Evolutionary conservation across 2,329 filamentous ascomycete species (phyloP).

Genomic region (Alternaria brassicae): DNA sequence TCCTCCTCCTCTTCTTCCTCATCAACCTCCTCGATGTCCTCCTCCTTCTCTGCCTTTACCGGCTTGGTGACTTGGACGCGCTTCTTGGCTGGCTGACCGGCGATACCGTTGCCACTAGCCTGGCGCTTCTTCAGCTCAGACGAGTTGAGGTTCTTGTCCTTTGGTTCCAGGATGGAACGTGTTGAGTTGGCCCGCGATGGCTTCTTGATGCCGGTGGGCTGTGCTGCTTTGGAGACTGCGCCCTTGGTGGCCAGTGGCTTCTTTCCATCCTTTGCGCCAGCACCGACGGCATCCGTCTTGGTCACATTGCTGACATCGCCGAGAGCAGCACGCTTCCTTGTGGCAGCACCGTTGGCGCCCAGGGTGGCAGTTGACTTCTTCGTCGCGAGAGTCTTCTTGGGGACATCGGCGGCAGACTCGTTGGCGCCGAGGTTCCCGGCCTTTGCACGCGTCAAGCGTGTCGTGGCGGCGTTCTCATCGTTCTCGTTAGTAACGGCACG

Average conservation of each 20-base stretch:
- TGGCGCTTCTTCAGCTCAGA: constrained; percentile 77
- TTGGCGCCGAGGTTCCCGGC: constrained; percentile 71
- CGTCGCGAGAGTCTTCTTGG: constrained; percentile 57
- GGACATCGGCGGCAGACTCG: constrained; percentile 62
- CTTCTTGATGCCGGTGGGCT: constrained; percentile 85
- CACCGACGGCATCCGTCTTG: constrained; percentile 67
- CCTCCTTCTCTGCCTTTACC: constrained; percentile 62
- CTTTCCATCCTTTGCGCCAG: constrained; percentile 65
- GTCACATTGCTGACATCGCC: constrained; percentile 95
- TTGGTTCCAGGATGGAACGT: constrained; percentile 69
- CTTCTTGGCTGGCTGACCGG: constrained; percentile 72
- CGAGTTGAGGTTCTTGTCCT: constrained; percentile 70
- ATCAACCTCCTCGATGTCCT: constrained; percentile 56
- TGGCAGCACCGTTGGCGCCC: constrained; percentile 51
- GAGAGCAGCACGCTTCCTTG: constrained; percentile 81
- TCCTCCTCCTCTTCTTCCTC: constrained; percentile 60
- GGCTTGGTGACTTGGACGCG: constrained; percentile 62
- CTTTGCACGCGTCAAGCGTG: constrained; percentile 92
- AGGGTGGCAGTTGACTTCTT: constrained; percentile 54
- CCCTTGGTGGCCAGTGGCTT: constrained; percentile 70
- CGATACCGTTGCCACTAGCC: constrained; percentile 73
- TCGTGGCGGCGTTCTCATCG: constrained; percentile 82
- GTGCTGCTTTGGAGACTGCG: constrained; percentile 77
- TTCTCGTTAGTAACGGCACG: constrained; percentile 89
- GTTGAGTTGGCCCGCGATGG: constrained; percentile 65